Evolutionary conservation across 371 early-diverging fungal genomes (phyloP), one percentile per base, ranked within the genome.

Genomic region (Batrachochytrium dendrobatidis): DNA sequence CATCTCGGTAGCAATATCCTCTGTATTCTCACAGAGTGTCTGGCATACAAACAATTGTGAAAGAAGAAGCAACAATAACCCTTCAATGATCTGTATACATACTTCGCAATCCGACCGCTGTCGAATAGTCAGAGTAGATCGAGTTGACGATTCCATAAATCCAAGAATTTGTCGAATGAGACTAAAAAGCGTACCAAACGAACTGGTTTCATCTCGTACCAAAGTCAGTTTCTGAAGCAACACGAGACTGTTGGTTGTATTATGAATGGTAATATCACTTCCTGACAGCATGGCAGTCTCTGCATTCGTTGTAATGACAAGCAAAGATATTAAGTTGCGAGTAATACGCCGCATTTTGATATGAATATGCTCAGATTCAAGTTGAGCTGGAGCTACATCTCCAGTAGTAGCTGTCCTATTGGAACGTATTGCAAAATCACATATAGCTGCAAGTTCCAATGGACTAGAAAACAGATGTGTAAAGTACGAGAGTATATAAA

Each of bases 171-270:
- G 12, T 26, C 46, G 46, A 5, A 45, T 12, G 3, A 45, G 46
- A 26, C 26, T 45, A 26, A 45, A 45, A 20, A 45, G 46, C 46
- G 46, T 45, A 26, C 46, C 46, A 12, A 45, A 45, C 46, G 46
- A 45, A 26, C 46, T 5, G 24, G 5, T 7, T 26, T 45, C 46
- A 26, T 12, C 46, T 3, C 46, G 46, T 3, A 45, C 3, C 46
- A 26, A 3, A 7, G 46, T 26, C 46, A 45, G 20, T 5, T 12
- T 3, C 6, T 20, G 46, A 5, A 5, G 5, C 3, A 45, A 26
- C 46, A 12, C 46, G 15, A 39, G 12, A 12, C 12, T n/a, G n/a
- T n/a, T n/a, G 39, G 12, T n/a, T 39, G 39, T n/a, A n/a, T 39
- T n/a, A 15, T 12, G 46, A 45, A n/a, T 39, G 15, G 39, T 39